Base-by-base conservation (phyloP, 768 basidiomycete genomes). In the Porpolomopsis calyptriformis region DNA sequence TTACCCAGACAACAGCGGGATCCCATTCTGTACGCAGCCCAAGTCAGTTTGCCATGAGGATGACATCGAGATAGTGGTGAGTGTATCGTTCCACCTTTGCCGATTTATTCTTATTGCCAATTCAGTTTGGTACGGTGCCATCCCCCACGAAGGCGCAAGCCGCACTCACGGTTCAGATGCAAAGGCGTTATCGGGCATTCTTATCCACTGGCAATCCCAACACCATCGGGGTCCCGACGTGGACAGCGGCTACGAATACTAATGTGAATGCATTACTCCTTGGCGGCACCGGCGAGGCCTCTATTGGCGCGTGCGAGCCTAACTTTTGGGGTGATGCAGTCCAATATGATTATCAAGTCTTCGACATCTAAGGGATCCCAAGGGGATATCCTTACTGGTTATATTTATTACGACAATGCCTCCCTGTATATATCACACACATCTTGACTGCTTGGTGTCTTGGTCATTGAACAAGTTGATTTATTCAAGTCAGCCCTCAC, bases 41-140 rank as follows among this genome's bases (percentile, higher is more conserved):
- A 80, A 78, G 27, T 60, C 65, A 25, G 79, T 86, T 31, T 88
- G 85, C 62, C 85, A 87, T 59, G 74, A 87, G 58, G 86, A 88
- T 58, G 87, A 90, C 55, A 88, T 89, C 49, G 64, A 80, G 65
- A 79, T 85, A 57, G 73, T 88, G 49, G 82, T 82, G 64, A 48
- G 80, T 72, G 27, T 36, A 34, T 46, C 24, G 43, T 36, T 4
- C 36, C 46, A 43, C 16, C 26, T 24, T 11, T 22, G 24, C 49
- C 31, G 34, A 25, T 8, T 22, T 5, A 41, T 26, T 12, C 36
- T 34, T 33, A 34, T 45, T 41, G 46, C 45, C 47, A 48, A 41
- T 45, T 23, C 36, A 70, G 66, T 73, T 72, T 53, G 82, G 82
- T 45, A 82, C 82, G 0, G 73, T 69, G 24, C 56, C 70, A 9